Conservation (phyloP, 805 yeast species). For the Barnettozyma sucrosica region DNA sequence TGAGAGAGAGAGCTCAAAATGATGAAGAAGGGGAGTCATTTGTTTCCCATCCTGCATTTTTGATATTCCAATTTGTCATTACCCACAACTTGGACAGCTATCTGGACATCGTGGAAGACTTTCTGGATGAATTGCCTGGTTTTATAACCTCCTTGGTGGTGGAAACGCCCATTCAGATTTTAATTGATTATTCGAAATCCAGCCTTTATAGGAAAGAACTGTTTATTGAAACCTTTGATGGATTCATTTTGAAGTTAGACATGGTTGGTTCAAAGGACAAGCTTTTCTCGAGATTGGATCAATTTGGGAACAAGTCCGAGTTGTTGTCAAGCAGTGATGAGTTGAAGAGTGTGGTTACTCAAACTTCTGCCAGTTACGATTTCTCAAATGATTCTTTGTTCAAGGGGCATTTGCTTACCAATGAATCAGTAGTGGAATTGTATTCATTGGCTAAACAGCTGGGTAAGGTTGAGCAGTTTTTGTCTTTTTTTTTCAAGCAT, state of each 20-base stretch:
- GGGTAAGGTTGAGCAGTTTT: slow-evolving; percentile 18
- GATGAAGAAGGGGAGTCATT: slow-evolving; percentile 20
- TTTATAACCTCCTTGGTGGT: slow-evolving; percentile 27
- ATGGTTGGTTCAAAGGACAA: slow-evolving; percentile 18
- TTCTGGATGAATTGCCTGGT: slow-evolving; percentile 32
- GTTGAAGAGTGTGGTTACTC: slow-evolving; percentile 18
- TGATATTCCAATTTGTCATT: slow-evolving; percentile 26
- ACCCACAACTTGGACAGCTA: slow-evolving; percentile 18
- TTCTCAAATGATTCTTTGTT: slow-evolving; percentile 27
- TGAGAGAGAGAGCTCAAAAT: slow-evolving; percentile 15
- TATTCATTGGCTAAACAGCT: slow-evolving; percentile 26
- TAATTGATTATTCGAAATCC: slow-evolving; percentile 30
- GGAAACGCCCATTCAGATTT: slow-evolving; percentile 28
- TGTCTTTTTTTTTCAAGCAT: slow-evolving; percentile 17
- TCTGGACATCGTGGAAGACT: slow-evolving; percentile 26
- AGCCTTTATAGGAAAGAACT: slow-evolving; percentile 15
- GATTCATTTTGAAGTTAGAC: slow-evolving; percentile 20
- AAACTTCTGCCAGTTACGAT: slow-evolving; percentile 23
- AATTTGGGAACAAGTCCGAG: slow-evolving; percentile 25
- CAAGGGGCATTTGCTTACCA: slow-evolving; percentile 28
- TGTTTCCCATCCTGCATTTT: slow-evolving; percentile 22
- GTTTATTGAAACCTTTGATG: slow-evolving; percentile 30
- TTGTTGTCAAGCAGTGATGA: slow-evolving; percentile 18
- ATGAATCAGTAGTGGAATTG: slow-evolving; percentile 30
- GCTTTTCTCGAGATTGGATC: slow-evolving; percentile 29